phyloP scores from a whole-genome alignment of 805 yeast genomes.

The Wickerhamiella hasegawae region DNA sequence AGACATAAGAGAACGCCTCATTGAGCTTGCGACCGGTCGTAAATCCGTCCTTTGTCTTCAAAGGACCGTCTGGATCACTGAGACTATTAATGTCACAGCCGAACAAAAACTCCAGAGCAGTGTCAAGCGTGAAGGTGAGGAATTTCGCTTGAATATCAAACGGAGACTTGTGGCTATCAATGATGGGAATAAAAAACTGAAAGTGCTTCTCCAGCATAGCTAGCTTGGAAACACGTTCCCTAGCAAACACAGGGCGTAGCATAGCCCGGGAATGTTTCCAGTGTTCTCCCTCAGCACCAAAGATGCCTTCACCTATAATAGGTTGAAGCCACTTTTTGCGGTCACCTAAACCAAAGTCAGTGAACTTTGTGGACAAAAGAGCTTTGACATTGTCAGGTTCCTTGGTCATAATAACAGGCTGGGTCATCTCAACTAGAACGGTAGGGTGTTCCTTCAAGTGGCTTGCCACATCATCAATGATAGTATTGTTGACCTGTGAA shows the following conservation, averaged over 20 bases:
- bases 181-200: background rate
- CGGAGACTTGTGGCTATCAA: background rate
- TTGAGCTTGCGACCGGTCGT: slow-evolving; percentile 6
- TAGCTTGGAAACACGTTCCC: slow-evolving; percentile 15
- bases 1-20: slow-evolving; percentile 10
- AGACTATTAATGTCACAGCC: slow-evolving; percentile 19
- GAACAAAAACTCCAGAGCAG: slow-evolving; percentile 38
- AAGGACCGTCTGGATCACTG: slow-evolving; percentile 2
- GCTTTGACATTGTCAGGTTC: slow-evolving; percentile 22
- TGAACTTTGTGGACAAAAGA: slow-evolving; percentile 19
- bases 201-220: slow-evolving; percentile 15
- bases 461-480: background rate
- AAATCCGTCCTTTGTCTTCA: slow-evolving; percentile 4
- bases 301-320: slow-evolving; percentile 21
- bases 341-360: slow-evolving; percentile 18
- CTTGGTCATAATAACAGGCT: slow-evolving; percentile 9
- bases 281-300: slow-evolving; percentile 20
- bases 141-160: slow-evolving; percentile 19
- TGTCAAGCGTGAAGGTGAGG: slow-evolving; percentile 18
- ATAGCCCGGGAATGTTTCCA: slow-evolving; percentile 22
- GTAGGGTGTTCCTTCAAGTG: background rate
- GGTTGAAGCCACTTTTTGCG: slow-evolving; percentile 16
- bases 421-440: background rate
- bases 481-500: no score
- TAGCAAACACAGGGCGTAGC: slow-evolving; percentile 20